These are phyloP conservation scores for Leavenworthia alabamica DNA, from an alignment of 345 rosid species.

Conservation along the genomic window DNA sequence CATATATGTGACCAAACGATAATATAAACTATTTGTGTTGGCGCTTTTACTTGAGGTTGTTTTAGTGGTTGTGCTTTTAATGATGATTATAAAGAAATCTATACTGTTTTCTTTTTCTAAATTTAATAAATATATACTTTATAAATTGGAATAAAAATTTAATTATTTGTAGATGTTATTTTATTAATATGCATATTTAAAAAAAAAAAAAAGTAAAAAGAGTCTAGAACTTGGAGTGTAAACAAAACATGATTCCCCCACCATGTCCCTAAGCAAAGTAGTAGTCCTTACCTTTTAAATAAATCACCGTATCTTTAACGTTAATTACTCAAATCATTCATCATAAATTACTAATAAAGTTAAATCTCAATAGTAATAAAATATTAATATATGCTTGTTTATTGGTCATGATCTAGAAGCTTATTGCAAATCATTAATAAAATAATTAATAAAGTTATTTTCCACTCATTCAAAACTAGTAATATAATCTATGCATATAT, in stretches of 20 bases:
- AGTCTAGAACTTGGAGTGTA: conserved; percentile 26
- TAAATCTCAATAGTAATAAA: neutral
- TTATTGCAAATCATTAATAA: neutral
- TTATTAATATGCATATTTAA: neutral
- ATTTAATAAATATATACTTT: neutral
- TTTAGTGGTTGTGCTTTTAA: neutral
- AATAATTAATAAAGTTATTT: neutral
- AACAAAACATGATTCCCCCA: conserved; percentile 22
- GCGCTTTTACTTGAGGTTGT: neutral
- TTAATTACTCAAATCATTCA: neutral
- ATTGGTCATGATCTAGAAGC: neutral
- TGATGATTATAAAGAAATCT: neutral
- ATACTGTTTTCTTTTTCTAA: no score
- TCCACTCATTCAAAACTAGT: neutral
- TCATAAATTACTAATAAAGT: neutral
- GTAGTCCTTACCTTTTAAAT: neutral
- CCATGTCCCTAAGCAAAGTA: conserved; percentile 20
- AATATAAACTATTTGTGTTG: neutral
- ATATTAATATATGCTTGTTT: neutral
- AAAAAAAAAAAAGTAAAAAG: neutral
- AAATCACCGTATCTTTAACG: neutral
- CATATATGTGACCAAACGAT: neutral
- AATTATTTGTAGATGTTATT: neutral
- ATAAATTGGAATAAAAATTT: neutral
- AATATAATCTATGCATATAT: no score